These are phyloP conservation scores for Lavandula angustifolia DNA, from an alignment of 257 asterid species.

Conservation along the genomic window DNA sequence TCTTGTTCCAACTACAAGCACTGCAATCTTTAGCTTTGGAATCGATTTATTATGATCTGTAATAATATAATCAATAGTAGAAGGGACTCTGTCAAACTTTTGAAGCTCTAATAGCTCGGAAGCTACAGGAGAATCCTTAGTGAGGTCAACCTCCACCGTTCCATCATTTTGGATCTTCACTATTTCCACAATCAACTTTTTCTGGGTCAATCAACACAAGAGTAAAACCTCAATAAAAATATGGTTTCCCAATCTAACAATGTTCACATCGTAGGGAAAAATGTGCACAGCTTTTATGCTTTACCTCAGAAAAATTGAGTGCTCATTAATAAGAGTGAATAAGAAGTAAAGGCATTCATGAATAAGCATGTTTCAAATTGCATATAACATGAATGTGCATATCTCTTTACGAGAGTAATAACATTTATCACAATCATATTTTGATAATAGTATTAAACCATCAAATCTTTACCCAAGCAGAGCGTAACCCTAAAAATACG, in stretches of 20 bases:
- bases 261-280: constrained; percentile 2
- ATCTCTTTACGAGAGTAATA: background rate
- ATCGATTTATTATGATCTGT: constrained; percentile 58
- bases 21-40: constrained; percentile 76
- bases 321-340: background rate
- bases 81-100: constrained; percentile 52
- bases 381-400: background rate
- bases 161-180: constrained; percentile 90
- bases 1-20: constrained; percentile 98
- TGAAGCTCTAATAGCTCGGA: constrained; percentile 82
- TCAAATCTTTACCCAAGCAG: no score
- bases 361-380: constrained; percentile 5
- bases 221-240: constrained; percentile 18
- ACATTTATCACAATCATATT: background rate
- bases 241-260: background rate
- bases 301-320: constrained; percentile 10
- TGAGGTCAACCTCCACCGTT: constrained; percentile 89
- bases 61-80: constrained; percentile 44
- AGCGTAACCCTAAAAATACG: no score
- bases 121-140: constrained; percentile 70
- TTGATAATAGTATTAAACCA: constrained; percentile 5
- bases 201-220: constrained; percentile 42
- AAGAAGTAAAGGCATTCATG: constrained; percentile 3
- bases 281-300: background rate
- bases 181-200: constrained; percentile 68